A percentile compares a stretch with the other conserved stretches of the same genome.
These are phyloP conservation scores for Aspergillus awamori DNA, from an alignment of 2,329 filamentous ascomycete species.

Conservation along the genomic window DNA sequence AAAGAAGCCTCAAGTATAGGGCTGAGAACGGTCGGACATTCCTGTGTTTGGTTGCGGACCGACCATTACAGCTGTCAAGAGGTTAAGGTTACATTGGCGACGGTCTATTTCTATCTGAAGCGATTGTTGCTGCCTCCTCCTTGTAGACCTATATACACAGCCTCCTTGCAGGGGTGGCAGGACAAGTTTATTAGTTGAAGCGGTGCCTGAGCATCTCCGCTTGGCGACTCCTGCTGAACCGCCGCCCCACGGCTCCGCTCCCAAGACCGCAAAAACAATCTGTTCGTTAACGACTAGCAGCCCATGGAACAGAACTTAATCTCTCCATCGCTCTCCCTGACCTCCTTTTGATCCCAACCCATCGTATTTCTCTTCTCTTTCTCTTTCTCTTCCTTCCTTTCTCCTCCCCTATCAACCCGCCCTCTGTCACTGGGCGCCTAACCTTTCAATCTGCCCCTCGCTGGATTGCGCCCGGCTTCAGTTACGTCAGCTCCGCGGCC, in stretches of 20 bases:
- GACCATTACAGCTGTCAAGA: not conserved
- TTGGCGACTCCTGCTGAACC: constrained; percentile 19
- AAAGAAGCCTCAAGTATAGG: constrained; percentile 3
- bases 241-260: constrained; percentile 20
- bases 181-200: not conserved
- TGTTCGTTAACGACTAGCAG: constrained; percentile 8
- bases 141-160: not conserved
- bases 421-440: not conserved
- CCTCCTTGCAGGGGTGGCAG: not conserved
- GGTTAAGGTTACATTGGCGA: not conserved
- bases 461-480: constrained; percentile 10
- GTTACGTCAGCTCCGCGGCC: constrained; percentile 33
- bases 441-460: not conserved
- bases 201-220: not conserved
- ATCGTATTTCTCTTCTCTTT: not conserved
- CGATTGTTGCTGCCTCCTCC: not conserved
- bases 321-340: constrained; percentile 5
- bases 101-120: not conserved
- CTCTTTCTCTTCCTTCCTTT: not conserved
- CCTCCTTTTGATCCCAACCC: constrained; percentile 5
- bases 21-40: constrained; percentile 2
- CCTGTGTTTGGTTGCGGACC: not conserved
- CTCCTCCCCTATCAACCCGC: constrained; percentile 6
- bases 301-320: constrained; percentile 17
- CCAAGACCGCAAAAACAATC: constrained; percentile 15